Evolutionary conservation across 2,329 filamentous ascomycete genomes (phyloP).

Genomic region (Cordyceps fumosorosea): DNA sequence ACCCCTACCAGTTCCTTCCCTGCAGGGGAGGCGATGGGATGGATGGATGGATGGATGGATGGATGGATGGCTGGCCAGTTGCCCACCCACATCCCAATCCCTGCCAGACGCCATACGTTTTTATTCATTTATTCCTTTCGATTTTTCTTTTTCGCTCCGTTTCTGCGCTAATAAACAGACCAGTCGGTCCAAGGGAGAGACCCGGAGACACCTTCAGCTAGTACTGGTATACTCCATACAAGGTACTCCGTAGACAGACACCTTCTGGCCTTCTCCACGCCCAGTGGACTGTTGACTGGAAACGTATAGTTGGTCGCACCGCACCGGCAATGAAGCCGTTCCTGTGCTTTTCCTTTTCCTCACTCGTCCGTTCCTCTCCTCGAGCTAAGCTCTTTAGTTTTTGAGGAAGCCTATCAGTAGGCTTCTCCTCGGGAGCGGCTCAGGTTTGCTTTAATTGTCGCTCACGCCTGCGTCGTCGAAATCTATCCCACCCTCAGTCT

Average conservation of each 20-base stretch:
- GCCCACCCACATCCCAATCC: not conserved
- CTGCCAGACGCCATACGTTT: not conserved
- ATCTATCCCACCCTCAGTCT: not conserved
- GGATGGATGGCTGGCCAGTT: not conserved
- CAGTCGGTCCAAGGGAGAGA: too few relatives aligned
- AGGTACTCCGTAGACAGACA: too few relatives aligned
- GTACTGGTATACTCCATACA: not conserved
- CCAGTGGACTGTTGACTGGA: not conserved
- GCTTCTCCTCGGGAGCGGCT: not conserved
- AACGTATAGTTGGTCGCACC: not conserved
- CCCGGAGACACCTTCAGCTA: not conserved
- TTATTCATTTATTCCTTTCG: not conserved
- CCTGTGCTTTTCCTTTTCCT: not conserved
- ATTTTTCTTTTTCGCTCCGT: not conserved
- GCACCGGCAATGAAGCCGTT: not conserved
- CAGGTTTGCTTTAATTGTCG: not conserved
- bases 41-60: not conserved
- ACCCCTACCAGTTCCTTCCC: too few relatives aligned
- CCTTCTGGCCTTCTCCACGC: not conserved
- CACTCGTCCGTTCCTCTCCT: not conserved
- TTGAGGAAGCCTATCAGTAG: not conserved
- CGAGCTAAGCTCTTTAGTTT: not conserved
- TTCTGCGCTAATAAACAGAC: not conserved
- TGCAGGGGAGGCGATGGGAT: not conserved
- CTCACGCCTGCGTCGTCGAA: not conserved